phyloP scores from a whole-genome alignment of 2,329 filamentous ascomycete species.

The Cercospora sojina region DNA sequence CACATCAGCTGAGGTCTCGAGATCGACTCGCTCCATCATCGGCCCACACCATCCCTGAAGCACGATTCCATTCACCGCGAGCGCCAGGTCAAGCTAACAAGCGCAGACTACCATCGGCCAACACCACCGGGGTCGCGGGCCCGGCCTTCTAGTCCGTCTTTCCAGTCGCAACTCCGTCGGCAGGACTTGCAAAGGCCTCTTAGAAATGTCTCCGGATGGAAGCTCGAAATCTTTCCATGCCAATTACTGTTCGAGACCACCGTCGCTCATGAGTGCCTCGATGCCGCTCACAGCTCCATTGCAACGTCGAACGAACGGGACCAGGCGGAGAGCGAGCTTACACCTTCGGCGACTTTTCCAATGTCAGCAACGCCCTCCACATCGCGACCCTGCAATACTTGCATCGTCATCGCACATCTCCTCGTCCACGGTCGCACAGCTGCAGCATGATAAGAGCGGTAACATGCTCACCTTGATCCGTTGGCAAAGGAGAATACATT shows the following conservation, averaged over 20 bases:
- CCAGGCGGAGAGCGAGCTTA: not conserved
- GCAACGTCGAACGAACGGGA: not conserved
- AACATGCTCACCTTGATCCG: not conserved
- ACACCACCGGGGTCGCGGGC: not conserved
- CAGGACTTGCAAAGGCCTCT: not conserved
- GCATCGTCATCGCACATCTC: not conserved
- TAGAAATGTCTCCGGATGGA: not conserved
- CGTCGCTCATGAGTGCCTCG: not conserved
- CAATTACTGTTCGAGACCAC: not conserved
- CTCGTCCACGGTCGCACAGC: not conserved
- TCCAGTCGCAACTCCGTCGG: not conserved
- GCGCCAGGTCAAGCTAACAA: not conserved
- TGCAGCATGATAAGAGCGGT: not conserved
- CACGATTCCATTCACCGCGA: not conserved
- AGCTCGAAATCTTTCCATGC: not conserved
- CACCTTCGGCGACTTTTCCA: not conserved
- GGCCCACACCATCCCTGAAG: constrained; percentile 2
- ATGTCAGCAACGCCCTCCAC: not conserved
- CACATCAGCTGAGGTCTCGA: not conserved
- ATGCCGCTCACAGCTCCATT: not conserved
- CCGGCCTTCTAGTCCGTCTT: not conserved
- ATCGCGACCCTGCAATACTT: not conserved
- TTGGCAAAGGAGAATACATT: not conserved
- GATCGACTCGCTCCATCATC: constrained; percentile 1
- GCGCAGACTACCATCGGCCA: not conserved